Evolutionary conservation across 495 filamentous ascomycete genomes (phyloP), one percentile per base, ranked within the genome.

Genomic region (Podospora appendiculata): DNA sequence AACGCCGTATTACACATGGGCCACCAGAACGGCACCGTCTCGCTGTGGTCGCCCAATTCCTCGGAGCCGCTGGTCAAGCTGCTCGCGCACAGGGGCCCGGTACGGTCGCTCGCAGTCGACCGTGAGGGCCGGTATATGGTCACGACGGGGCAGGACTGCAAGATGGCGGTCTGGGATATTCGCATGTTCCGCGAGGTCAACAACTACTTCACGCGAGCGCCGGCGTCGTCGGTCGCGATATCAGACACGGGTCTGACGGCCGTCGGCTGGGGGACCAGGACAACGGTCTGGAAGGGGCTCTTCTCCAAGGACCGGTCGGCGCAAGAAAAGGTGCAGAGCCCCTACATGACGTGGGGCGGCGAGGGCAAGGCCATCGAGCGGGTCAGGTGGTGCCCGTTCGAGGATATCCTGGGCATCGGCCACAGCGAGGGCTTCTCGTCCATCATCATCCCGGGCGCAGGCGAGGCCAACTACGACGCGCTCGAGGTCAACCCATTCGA

Each of bases 401-500:
- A 98, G 68, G 93, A 98, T 72, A 66, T 95, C 0, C 77, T 98
- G 2, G 94, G 92, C 11, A 76, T 95, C 18, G 81, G 83, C 1
- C 94, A 96, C 72, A 76, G 86, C 63, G 71, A 86, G 54, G 94
- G 93, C 3, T 96, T 96, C 70, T 85, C 85, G 42, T 91, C 86
- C 48, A 77, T 97, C 47, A 79, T 97, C 61, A 81, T 96, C 17
- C 93, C 93, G 32, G 93, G 93, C 25, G 88, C 93, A 14, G 93
- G 93, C 51, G 93, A 98, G 70, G 86, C 93, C 45, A 97, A 97
- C 77, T 96, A 89, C 68, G 93, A 98, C 69, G 86, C 90, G 2
- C 75, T 95, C 11, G 94, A 97, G 66, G 74, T 83, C 50, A 98
- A 98, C 71, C 93, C 94, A n/a, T 96, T 93, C 78, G 94, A 97